A percentile compares a stretch with the other conserved stretches of the same genome.
Conservation (phyloP, 768 basidiomycete genomes). For the Psilocybe cubensis region DNA sequence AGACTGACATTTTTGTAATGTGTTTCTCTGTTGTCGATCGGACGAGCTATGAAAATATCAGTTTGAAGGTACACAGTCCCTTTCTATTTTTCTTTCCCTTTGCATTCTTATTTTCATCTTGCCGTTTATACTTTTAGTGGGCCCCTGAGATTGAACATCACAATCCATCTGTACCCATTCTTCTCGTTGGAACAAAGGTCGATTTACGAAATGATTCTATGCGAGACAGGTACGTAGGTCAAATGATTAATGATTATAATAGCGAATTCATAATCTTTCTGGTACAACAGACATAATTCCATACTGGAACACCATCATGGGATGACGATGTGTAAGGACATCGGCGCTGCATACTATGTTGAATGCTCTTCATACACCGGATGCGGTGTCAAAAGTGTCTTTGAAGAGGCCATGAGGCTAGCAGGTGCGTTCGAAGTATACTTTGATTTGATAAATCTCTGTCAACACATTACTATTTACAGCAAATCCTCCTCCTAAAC, state of each 20-base stretch:
- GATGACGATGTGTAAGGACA: background rate
- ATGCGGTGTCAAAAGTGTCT: background rate
- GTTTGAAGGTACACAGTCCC: background rate
- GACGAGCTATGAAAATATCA: slow-evolving; percentile 1
- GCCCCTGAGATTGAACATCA: background rate
- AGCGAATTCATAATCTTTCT: background rate
- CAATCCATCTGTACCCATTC: background rate
- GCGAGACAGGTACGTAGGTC: background rate
- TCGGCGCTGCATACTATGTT: background rate
- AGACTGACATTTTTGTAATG: slow-evolving; percentile 6
- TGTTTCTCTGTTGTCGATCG: slow-evolving; percentile 7
- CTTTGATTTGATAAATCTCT: background rate
- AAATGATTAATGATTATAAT: background rate
- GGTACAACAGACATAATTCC: background rate
- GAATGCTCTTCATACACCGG: slow-evolving; percentile 4
- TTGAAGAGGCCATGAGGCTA: slow-evolving; percentile 1
- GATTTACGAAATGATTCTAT: slow-evolving; percentile 4
- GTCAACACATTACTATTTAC: background rate
- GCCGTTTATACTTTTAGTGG: background rate
- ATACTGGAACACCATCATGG: background rate
- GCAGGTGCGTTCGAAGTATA: background rate
- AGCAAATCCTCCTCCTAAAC: background rate
- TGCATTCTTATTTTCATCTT: too few relatives aligned
- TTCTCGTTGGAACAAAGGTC: slow-evolving; percentile 4
- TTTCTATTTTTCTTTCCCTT: background rate